These are phyloP conservation scores for Filobasidium wieringae DNA, from an alignment of 768 basidiomycete genomes.

Conservation along the genomic window DNA sequence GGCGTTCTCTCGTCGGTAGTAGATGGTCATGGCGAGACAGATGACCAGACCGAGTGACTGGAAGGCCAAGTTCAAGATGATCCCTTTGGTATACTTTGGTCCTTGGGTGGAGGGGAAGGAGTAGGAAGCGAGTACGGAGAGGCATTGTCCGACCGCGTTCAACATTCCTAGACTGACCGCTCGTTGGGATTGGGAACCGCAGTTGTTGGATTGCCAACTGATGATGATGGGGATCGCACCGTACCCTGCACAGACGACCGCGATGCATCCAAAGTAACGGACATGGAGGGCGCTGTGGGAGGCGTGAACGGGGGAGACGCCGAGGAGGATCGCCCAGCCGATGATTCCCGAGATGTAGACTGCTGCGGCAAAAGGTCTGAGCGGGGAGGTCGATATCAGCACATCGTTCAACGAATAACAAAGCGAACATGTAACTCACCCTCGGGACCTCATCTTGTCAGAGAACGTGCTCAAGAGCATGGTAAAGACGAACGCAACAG, in stretches of 20 bases:
- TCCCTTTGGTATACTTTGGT: slow-evolving; percentile 37
- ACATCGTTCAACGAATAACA: background rate
- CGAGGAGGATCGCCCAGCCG: slow-evolving; percentile 37
- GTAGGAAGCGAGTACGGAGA: slow-evolving; percentile 31
- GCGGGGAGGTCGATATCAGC: background rate
- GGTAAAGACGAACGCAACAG: slow-evolving; percentile 39
- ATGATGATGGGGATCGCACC: slow-evolving; percentile 23
- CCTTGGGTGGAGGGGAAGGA: slow-evolving; percentile 37
- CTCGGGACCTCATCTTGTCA: slow-evolving; percentile 28
- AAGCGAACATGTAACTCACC: slow-evolving; percentile 3
- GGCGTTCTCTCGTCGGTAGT: slow-evolving; percentile 39
- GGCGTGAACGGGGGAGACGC: slow-evolving; percentile 24
- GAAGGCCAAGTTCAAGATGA: slow-evolving; percentile 39
- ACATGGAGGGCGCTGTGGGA: slow-evolving; percentile 24
- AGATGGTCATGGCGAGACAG: slow-evolving; percentile 31
- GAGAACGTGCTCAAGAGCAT: slow-evolving; percentile 29
- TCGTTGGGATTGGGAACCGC: slow-evolving; percentile 33
- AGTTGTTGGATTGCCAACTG: slow-evolving; percentile 36
- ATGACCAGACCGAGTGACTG: slow-evolving; percentile 33
- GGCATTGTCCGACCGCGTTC: slow-evolving; percentile 39
- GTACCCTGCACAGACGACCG: slow-evolving; percentile 30
- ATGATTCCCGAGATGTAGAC: slow-evolving; percentile 37
- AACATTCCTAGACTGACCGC: slow-evolving; percentile 41
- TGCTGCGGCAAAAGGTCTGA: slow-evolving; percentile 21
- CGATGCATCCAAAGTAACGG: slow-evolving; percentile 40